phyloP scores from a whole-genome alignment of 2,329 filamentous ascomycete genomes.

The Venturia effusa region DNA sequence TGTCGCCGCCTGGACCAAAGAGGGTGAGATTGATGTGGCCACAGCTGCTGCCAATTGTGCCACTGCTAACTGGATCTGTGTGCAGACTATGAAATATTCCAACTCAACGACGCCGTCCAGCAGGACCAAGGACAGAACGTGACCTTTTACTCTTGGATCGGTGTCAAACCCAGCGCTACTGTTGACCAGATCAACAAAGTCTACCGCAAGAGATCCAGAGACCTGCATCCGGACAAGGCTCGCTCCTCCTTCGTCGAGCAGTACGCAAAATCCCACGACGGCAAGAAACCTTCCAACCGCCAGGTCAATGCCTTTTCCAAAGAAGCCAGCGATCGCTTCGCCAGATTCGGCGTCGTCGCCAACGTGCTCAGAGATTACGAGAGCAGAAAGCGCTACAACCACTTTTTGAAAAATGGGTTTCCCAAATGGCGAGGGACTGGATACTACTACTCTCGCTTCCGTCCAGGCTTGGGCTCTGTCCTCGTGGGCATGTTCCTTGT shows the following conservation, averaged over 20 bases:
- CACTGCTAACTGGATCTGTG: background rate
- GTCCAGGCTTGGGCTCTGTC: constrained; percentile 80
- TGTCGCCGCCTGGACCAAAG: constrained; percentile 72
- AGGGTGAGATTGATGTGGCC: constrained; percentile 48
- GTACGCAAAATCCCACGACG: constrained; percentile 42
- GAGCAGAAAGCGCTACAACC: constrained; percentile 78
- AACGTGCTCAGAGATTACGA: constrained; percentile 69
- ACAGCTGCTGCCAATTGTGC: background rate
- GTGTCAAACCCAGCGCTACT: constrained; percentile 59
- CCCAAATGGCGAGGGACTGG: constrained; percentile 94
- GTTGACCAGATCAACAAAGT: constrained; percentile 88
- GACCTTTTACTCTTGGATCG: constrained; percentile 91
- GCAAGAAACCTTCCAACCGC: constrained; percentile 57
- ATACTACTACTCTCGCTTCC: constrained; percentile 94
- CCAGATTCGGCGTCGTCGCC: constrained; percentile 72
- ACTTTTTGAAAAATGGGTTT: constrained; percentile 88
- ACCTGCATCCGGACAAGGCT: constrained; percentile 85
- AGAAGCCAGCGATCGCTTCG: constrained; percentile 70
- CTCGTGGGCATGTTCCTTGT: constrained; percentile 71
- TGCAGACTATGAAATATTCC: constrained; percentile 94
- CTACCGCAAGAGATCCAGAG: constrained; percentile 76
- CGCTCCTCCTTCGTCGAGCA: constrained; percentile 70
- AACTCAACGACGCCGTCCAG: constrained; percentile 76
- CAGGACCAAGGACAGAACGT: constrained; percentile 63
- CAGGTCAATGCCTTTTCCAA: constrained; percentile 74